A percentile compares a stretch with the other conserved stretches of the same genome.
phyloP scores from a whole-genome alignment of 768 basidiomycete species.

The Hygrophorus pudorinus region DNA sequence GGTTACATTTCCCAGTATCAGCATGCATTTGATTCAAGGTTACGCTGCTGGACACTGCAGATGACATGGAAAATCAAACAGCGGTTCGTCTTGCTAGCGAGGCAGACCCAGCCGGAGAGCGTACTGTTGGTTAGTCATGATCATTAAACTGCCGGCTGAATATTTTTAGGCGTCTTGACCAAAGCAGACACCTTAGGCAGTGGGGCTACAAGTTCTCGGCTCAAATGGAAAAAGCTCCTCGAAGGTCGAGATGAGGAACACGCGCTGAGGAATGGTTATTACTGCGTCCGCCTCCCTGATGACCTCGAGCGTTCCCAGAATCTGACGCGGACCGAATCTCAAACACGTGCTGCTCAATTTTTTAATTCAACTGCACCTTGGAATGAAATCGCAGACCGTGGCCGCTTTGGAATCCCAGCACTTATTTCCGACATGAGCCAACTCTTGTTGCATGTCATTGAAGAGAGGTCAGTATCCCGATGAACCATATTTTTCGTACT shows the following conservation, averaged over 20 bases:
- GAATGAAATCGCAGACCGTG: conserved; percentile 28
- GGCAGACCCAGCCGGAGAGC: conserved; percentile 41
- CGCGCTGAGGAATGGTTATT: conserved; percentile 47
- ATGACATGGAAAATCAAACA: conserved; percentile 58
- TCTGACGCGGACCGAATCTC: conserved; percentile 26
- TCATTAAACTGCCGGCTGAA: neutral
- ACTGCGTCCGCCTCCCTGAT: conserved; percentile 55
- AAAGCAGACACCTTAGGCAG: conserved; percentile 49
- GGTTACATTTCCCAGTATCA: neutral
- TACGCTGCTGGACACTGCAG: conserved; percentile 21
- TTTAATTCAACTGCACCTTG: conserved; percentile 44
- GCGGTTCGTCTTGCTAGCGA: conserved; percentile 44
- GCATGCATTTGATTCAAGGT: neutral
- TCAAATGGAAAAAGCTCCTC: conserved; percentile 43
- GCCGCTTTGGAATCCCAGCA: conserved; percentile 45
- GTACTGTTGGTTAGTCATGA: conserved; percentile 48
- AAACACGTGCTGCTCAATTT: conserved; percentile 29
- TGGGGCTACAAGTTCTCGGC: conserved; percentile 30
- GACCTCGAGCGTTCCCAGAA: conserved; percentile 38
- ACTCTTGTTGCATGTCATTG: conserved; percentile 44
- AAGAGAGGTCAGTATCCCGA: conserved; percentile 31
- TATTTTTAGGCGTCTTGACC: conserved; percentile 48
- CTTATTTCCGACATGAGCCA: conserved; percentile 43
- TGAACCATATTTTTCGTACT: neutral
- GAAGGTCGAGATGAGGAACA: conserved; percentile 37